phyloP scores from a whole-genome alignment of 768 basidiomycete species.

The Rhodotorula toruloides region DNA sequence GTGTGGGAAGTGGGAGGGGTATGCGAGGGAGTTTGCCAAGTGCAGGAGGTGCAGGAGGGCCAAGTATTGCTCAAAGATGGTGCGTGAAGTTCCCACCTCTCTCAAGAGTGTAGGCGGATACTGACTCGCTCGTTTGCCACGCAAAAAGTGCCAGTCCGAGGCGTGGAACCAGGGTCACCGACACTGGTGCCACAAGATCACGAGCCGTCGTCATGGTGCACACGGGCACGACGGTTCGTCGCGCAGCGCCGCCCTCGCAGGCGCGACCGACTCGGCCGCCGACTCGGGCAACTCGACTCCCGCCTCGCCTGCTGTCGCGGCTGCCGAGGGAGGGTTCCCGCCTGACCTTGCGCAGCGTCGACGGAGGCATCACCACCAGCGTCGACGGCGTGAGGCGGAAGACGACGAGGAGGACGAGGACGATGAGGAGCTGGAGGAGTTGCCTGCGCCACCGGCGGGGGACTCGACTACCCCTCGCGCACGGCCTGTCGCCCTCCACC shows the following conservation, averaged over 20 bases:
- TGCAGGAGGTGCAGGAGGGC: constrained; percentile 93
- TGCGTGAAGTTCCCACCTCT: constrained; percentile 49
- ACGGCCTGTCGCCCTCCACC: background rate
- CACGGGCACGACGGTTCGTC: background rate
- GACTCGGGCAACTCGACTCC: background rate
- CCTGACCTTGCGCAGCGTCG: too few relatives aligned
- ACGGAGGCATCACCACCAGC: too few relatives aligned
- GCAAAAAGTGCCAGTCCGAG: constrained; percentile 67
- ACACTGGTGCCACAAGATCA: constrained; percentile 50
- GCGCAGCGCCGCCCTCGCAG: too few relatives aligned
- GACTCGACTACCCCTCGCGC: too few relatives aligned
- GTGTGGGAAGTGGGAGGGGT: constrained; percentile 89
- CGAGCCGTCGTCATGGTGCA: background rate
- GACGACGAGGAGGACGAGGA: too few relatives aligned
- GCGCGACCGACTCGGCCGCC: background rate
- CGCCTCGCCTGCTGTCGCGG: background rate
- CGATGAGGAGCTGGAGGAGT: too few relatives aligned
- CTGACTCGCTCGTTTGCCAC: background rate
- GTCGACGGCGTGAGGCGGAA: too few relatives aligned
- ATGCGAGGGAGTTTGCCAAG: constrained; percentile 92
- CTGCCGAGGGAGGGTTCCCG: too few relatives aligned
- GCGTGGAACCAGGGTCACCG: constrained; percentile 95
- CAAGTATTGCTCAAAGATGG: constrained; percentile 93
- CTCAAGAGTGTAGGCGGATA: background rate
- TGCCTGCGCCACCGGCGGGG: too few relatives aligned